These are phyloP conservation scores for Lanmaoa rubissima DNA, from an alignment of 768 basidiomycete genomes.

Conservation along the genomic window DNA sequence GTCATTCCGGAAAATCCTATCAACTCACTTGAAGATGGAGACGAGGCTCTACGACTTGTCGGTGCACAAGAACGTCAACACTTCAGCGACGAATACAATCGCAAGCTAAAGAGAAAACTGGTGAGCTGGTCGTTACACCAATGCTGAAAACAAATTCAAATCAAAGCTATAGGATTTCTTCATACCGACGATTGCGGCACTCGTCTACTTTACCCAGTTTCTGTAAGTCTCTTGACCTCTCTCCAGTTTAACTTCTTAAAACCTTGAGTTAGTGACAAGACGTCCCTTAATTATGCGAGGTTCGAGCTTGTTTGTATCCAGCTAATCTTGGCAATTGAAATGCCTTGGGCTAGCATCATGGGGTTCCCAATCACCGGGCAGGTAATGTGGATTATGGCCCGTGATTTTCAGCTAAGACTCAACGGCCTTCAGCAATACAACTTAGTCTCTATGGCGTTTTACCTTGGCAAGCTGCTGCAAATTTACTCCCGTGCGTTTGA, in stretches of 20 bases:
- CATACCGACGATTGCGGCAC: conserved; percentile 39
- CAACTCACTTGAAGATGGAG: conserved; percentile 32
- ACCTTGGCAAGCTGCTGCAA: neutral
- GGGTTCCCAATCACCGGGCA: conserved; percentile 15
- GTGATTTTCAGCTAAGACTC: neutral
- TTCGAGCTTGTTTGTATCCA: conserved; percentile 2
- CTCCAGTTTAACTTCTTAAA: neutral
- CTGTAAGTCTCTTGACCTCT: conserved; percentile 12
- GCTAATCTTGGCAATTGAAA: neutral
- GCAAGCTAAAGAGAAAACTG: conserved; percentile 51
- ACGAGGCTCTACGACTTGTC: conserved; percentile 47
- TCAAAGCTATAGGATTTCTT: conserved; percentile 29
- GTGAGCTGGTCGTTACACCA: conserved; percentile 32
- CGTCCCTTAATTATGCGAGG: conserved; percentile 42
- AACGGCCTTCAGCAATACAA: neutral
- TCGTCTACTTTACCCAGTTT: conserved; percentile 43
- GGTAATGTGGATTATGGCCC: neutral
- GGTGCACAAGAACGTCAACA: conserved; percentile 45
- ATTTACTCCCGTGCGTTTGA: neutral
- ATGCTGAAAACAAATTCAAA: neutral
- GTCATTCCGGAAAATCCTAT: neutral
- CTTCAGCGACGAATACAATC: conserved; percentile 62
- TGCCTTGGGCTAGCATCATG: conserved; percentile 31
- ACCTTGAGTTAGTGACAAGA: conserved; percentile 34
- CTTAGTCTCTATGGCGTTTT: neutral